A percentile compares a stretch with the other conserved stretches of the same genome.
Evolutionary conservation across 2,329 filamentous ascomycete species (phyloP).

Genomic region (Aspergillus cejpii): DNA sequence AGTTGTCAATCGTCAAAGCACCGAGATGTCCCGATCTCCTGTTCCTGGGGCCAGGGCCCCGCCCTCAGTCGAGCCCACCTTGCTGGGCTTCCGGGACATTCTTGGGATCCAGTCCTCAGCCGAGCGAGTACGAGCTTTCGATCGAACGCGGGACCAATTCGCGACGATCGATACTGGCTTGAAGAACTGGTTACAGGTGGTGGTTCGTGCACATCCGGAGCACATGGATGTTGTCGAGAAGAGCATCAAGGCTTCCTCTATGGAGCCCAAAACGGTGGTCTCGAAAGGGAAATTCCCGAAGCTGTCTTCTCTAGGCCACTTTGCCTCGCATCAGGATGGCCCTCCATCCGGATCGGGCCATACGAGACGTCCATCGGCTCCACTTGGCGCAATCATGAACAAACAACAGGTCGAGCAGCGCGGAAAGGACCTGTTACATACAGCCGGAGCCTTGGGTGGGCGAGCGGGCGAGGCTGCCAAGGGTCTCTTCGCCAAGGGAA

Average conservation of each 20-base stretch:
- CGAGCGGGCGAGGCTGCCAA: constrained; percentile 76
- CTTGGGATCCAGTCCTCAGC: constrained; percentile 57
- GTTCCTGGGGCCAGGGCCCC: constrained; percentile 11
- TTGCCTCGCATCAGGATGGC: constrained; percentile 27
- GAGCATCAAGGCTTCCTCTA: constrained; percentile 30
- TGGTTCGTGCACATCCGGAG: constrained; percentile 47
- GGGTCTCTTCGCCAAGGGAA: constrained; percentile 83
- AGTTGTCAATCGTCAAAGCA: constrained; percentile 8
- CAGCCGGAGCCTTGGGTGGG: constrained; percentile 64
- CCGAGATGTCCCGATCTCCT: constrained; percentile 6
- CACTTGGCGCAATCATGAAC: constrained; percentile 41
- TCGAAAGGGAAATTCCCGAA: constrained; percentile 40
- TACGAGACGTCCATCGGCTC: constrained; percentile 32
- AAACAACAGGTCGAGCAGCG: constrained; percentile 66
- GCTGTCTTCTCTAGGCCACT: constrained; percentile 27
- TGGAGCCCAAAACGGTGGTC: constrained; percentile 25
- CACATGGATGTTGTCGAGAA: constrained; percentile 42
- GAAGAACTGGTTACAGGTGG: constrained; percentile 51
- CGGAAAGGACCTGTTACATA: constrained; percentile 82
- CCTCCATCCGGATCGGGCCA: constrained; percentile 31
- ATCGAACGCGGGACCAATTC: constrained; percentile 64
- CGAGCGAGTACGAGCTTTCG: constrained; percentile 67
- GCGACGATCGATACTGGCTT: constrained; percentile 68
- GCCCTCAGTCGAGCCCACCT: constrained; percentile 30
- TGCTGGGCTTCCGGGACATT: constrained; percentile 68